Evolutionary conservation across 2,329 filamentous ascomycete species (phyloP), one percentile per base, ranked within the genome.

Genomic region (Calonectria pseudoreteaudii): DNA sequence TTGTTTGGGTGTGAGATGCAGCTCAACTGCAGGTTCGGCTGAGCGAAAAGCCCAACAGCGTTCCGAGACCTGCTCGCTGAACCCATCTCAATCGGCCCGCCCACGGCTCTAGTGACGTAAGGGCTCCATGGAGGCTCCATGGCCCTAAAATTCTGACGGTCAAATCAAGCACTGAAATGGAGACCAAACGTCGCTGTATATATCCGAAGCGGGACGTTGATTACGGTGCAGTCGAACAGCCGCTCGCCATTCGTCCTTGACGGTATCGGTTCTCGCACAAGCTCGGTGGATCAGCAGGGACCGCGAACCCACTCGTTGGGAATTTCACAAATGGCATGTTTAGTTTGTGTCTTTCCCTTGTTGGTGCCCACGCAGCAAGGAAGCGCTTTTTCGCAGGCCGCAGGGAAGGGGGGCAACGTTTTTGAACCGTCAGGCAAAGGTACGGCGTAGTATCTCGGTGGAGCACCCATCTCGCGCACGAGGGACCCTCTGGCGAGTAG

Each of bases 91-190:
- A 77, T 78, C 77, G 77, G 78, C 66, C 68, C 73, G 72, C 70
- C 23, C 9, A 52, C 38, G 52, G 14, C 31, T 56, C 16, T 14
- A 49, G 67, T 80, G 78, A 80, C 78, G 78, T 80, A 75, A 80
- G 6, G n/a, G 13, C 44, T 49, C 68, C 36, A 50, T 50, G 50
- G 41, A 26, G 26, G 69, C 41, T 52, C 62, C 69, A 66, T 53
- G 64, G 68, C 60, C 52, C 52, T 36, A 50, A 69, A 30, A 58
- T 70, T 72, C 60, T 50, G 53, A 73, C 73, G 69, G 66, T 69
- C 68, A 28, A 60, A 49, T 69, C 26, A 68, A 65, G 66, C 11
- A 52, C 36, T 10, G 20, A 41, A 65, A 65, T 66, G 50, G 64
- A n/a, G 26, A 20, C 62, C 66, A 65, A 75, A 56, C 44, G 76